Evolutionary conservation across 1,284 basidiomycete genomes (phyloP).

Genomic region (Cutaneotrichosporon sp.): DNA sequence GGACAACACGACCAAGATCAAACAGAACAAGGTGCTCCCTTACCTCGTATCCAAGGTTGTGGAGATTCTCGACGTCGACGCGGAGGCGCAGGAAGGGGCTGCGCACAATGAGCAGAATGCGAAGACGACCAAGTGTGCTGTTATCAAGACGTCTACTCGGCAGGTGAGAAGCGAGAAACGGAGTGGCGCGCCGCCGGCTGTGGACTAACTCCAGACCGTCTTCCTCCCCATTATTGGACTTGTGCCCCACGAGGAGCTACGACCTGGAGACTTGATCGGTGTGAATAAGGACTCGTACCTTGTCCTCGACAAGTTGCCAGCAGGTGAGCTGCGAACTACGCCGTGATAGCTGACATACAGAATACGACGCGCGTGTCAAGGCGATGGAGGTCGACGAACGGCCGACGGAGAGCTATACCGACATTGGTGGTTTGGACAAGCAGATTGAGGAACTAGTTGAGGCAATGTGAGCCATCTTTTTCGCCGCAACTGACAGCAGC

Average conservation of each 20-base stretch:
- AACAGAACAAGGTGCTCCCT: slow-evolving; percentile 98
- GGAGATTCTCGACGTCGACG: slow-evolving; percentile 94
- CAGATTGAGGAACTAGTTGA: slow-evolving; percentile 77
- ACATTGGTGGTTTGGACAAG: slow-evolving; percentile 74
- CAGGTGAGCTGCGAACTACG: slow-evolving; percentile 26
- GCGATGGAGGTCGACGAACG: slow-evolving; percentile 90
- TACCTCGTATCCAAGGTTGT: slow-evolving; percentile 98
- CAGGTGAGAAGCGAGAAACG: slow-evolving; percentile 51
- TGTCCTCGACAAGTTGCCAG: slow-evolving; percentile 78
- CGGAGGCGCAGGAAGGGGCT: slow-evolving; percentile 89
- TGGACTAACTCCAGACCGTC: slow-evolving; percentile 64
- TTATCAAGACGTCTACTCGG: slow-evolving; percentile 97
- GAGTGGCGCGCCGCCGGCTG: background rate
- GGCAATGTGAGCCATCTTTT: slow-evolving; percentile 54
- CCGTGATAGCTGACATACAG: slow-evolving; percentile 43
- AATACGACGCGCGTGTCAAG: slow-evolving; percentile 73
- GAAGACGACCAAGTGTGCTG: slow-evolving; percentile 94
- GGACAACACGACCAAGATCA: slow-evolving; percentile 97
- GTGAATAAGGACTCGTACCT: slow-evolving; percentile 99
- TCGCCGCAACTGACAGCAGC: slow-evolving; percentile 24
- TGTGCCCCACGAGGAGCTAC: slow-evolving; percentile 82
- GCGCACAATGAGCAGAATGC: slow-evolving; percentile 89
- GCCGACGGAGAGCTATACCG: slow-evolving; percentile 71
- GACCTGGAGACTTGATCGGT: slow-evolving; percentile 90
- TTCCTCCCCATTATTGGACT: slow-evolving; percentile 97